Conservation (phyloP, 2,329 filamentous ascomycete species). For the Colletotrichum echinochloae region DNA sequence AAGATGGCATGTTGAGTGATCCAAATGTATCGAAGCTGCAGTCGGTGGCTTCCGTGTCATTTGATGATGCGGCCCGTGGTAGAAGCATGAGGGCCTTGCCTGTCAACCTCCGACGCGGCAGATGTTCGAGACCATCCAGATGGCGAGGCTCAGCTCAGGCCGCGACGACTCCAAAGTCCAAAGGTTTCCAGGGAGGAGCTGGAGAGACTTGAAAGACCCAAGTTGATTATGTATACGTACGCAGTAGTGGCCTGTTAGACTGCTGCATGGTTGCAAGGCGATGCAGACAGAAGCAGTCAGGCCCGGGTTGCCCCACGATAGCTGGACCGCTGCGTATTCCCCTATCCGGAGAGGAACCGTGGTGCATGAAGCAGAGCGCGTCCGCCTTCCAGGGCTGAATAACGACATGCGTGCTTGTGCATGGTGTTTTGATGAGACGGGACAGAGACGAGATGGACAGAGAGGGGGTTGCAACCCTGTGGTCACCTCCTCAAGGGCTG, state of each 20-base stretch:
- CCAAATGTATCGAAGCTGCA: too few relatives aligned
- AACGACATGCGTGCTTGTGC: slow-evolving; percentile 5
- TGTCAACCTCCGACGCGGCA: slow-evolving; percentile 33
- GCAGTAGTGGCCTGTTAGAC: too few relatives aligned
- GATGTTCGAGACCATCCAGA: slow-evolving; percentile 22
- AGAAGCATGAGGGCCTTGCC: slow-evolving; percentile 9
- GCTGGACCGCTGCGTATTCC: too few relatives aligned
- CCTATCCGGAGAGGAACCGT: too few relatives aligned
- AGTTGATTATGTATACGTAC: background rate
- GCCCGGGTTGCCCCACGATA: too few relatives aligned
- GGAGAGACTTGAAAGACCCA: slow-evolving; percentile 1
- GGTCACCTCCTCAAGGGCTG: background rate
- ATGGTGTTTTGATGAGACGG: slow-evolving; percentile 24
- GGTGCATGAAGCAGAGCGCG: slow-evolving; percentile 30
- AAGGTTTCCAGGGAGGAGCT: slow-evolving; percentile 10
- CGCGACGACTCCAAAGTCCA: slow-evolving; percentile 10
- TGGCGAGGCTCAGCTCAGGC: slow-evolving; percentile 21
- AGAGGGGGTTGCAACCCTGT: slow-evolving; percentile 1
- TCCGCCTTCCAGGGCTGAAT: slow-evolving; percentile 30
- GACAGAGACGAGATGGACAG: slow-evolving; percentile 11
- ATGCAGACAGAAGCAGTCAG: slow-evolving; percentile 34
- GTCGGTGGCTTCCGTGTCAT: slow-evolving; percentile 9
- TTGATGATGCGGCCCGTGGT: slow-evolving; percentile 25
- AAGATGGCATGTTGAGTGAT: too few relatives aligned
- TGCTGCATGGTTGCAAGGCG: slow-evolving; percentile 13